Evolutionary conservation across 2,329 filamentous ascomycete species (phyloP).

Genomic region (Dothidotthia symphoricarpi): DNA sequence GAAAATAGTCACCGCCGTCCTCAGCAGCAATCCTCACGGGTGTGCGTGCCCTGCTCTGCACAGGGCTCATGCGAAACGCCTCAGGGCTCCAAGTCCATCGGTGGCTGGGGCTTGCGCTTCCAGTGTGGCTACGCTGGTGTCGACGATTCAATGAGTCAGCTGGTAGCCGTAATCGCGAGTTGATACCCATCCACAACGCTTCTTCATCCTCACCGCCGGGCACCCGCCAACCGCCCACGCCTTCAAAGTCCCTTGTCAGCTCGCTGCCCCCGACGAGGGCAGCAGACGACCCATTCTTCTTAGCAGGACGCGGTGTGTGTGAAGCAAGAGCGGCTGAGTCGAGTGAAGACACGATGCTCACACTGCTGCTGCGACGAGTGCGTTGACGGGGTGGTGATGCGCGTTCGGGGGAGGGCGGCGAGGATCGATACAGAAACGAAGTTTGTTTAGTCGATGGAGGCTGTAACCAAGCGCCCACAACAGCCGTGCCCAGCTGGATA

Average conservation of each 20-base stretch:
- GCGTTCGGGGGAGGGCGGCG: constrained; percentile 12
- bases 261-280: constrained; percentile 35
- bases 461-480: constrained; percentile 40
- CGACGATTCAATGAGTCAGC: constrained; percentile 26
- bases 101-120: constrained; percentile 27
- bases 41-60: constrained; percentile 38
- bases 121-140: constrained; percentile 36
- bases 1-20: constrained; percentile 29
- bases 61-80: constrained; percentile 39
- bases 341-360: constrained; percentile 24
- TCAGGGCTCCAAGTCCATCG: constrained; percentile 36
- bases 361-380: constrained; percentile 23
- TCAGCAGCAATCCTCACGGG: constrained; percentile 22
- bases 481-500: constrained; percentile 42
- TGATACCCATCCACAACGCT: constrained; percentile 47
- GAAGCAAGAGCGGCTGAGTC: constrained; percentile 16
- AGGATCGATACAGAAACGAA: constrained; percentile 12
- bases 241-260: constrained; percentile 44
- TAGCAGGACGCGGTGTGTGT: constrained; percentile 16
- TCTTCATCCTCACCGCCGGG: constrained; percentile 43
- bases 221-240: constrained; percentile 45
- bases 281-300: constrained; percentile 37
- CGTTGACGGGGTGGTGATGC: constrained; percentile 27
- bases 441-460: constrained; percentile 19
- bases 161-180: constrained; percentile 44